Evolutionary conservation across 2,329 filamentous ascomycete genomes (phyloP).

Genomic region (Trichoderma simmonsii): DNA sequence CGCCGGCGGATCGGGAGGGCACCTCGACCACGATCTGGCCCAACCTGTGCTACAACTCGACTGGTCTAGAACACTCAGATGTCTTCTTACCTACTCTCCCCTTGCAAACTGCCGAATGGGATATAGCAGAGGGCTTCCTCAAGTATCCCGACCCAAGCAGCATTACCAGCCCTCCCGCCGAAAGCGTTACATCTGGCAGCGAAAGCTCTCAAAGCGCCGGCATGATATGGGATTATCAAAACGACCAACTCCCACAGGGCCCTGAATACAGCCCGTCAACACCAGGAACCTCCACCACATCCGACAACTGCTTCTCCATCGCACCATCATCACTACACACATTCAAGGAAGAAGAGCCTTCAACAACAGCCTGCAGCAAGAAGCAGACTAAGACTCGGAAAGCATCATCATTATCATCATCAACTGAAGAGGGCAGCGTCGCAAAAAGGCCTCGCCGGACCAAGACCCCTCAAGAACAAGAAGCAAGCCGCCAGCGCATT

Average conservation of each 20-base stretch:
- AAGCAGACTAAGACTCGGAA: conserved; percentile 3
- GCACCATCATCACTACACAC: not conserved
- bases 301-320: not conserved
- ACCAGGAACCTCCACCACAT: not conserved
- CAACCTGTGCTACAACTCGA: not conserved
- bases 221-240: not conserved
- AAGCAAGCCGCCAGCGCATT: conserved; percentile 1
- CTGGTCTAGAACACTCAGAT: not conserved
- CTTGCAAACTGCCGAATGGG: not conserved
- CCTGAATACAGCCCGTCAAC: not conserved
- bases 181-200: not conserved
- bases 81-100: not conserved
- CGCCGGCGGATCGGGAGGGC: conserved; percentile 12
- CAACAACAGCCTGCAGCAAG: not conserved
- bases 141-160: not conserved
- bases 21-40: conserved; percentile 5
- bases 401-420: not conserved
- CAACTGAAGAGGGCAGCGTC: not conserved
- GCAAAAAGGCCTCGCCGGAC: not conserved
- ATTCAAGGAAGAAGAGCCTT: not conserved
- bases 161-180: not conserved
- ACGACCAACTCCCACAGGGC: not conserved
- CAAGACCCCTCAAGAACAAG: conserved; percentile 1
- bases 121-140: not conserved
- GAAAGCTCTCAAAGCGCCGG: not conserved